A percentile compares a stretch with the other conserved stretches of the same genome.
Evolutionary conservation across 768 basidiomycete species (phyloP).

Genomic region (Exsudoporus frostii): DNA sequence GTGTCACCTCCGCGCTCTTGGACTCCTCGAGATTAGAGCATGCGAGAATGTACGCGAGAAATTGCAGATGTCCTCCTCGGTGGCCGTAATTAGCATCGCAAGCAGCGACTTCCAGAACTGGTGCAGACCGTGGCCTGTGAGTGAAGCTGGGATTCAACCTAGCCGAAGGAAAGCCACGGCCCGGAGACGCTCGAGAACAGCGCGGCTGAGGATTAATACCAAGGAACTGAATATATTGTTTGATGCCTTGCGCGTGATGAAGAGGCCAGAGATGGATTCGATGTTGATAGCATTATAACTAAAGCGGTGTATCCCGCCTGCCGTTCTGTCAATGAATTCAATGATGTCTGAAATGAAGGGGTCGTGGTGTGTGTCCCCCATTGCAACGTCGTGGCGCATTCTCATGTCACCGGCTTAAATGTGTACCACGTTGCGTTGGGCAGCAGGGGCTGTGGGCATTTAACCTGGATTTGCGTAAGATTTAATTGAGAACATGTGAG

Average conservation of each 20-base stretch:
- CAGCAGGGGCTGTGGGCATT: slow-evolving; percentile 18
- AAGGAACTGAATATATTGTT: slow-evolving; percentile 11
- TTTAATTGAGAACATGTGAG: slow-evolving; percentile 14
- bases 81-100: slow-evolving; percentile 23
- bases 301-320: slow-evolving; percentile 5
- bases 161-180: slow-evolving; percentile 24
- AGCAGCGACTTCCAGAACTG: slow-evolving; percentile 17
- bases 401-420: slow-evolving; percentile 20
- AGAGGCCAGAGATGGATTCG: slow-evolving; percentile 4
- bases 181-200: slow-evolving; percentile 17
- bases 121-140: slow-evolving; percentile 16
- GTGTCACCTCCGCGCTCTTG: slow-evolving; percentile 3
- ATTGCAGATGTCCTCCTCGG: slow-evolving; percentile 19
- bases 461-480: slow-evolving; percentile 7
- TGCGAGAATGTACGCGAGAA: slow-evolving; percentile 19
- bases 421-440: slow-evolving; percentile 15
- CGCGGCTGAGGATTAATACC: slow-evolving; percentile 7
- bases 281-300: slow-evolving; percentile 11
- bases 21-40: slow-evolving; percentile 15
- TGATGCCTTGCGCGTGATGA: slow-evolving; percentile 16
- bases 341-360: slow-evolving; percentile 14
- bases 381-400: slow-evolving; percentile 20
- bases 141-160: slow-evolving; percentile 19
- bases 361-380: slow-evolving; percentile 2
- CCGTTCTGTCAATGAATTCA: slow-evolving; percentile 6